Conservation (phyloP, 139 green algal species). For the Closterium sp. region DNA sequence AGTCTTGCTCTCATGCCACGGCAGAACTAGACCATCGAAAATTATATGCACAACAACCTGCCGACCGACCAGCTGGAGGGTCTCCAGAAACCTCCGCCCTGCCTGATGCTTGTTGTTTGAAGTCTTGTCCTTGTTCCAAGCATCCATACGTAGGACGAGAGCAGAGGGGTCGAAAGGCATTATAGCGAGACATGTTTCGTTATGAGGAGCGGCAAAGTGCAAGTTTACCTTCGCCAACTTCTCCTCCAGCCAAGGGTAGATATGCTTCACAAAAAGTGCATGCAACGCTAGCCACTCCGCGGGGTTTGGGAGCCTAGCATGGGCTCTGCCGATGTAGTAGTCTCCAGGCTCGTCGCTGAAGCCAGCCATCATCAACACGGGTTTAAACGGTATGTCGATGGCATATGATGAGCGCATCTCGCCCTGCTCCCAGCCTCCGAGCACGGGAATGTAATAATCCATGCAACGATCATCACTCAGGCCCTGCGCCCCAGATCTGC, state of each 20-base stretch:
- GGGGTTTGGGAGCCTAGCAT: neutral
- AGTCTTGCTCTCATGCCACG: too few relatives aligned
- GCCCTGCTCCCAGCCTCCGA: too few relatives aligned
- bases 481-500: too few relatives aligned
- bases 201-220: neutral
- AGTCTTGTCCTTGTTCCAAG: neutral
- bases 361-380: too few relatives aligned
- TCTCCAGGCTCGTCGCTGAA: neutral
- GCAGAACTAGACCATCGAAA: too few relatives aligned
- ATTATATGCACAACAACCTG: neutral
- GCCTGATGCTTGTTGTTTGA: neutral
- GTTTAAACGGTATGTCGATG: too few relatives aligned
- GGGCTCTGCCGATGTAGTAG: neutral
- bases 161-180: too few relatives aligned
- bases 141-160: neutral
- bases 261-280: neutral
- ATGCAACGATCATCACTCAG: too few relatives aligned
- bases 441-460: too few relatives aligned
- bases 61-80: neutral
- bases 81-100: neutral
- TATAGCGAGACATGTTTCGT: neutral
- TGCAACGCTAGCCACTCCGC: neutral
- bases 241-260: neutral
- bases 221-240: neutral
- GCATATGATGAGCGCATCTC: too few relatives aligned